phyloP scores from a whole-genome alignment of 768 basidiomycete species.

The Xanthoconium stramineum region DNA sequence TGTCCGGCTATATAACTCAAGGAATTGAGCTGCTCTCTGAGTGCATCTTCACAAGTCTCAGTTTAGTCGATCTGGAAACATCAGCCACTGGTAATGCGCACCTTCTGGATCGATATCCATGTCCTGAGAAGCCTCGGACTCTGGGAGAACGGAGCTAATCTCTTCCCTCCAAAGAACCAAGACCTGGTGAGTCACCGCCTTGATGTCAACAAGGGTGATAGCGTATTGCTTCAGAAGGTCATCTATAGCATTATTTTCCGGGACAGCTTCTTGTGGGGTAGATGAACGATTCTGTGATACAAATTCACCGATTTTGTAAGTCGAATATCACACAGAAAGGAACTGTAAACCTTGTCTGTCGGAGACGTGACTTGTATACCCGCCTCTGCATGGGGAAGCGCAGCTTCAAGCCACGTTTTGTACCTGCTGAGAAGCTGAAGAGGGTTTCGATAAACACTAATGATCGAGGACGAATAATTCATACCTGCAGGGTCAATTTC shows the following conservation, averaged over 20 bases:
- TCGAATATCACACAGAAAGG: background rate
- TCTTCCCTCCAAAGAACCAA: slow-evolving; percentile 65
- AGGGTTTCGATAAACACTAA: slow-evolving; percentile 3
- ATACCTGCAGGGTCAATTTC: slow-evolving; percentile 86
- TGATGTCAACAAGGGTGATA: slow-evolving; percentile 67
- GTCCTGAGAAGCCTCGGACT: slow-evolving; percentile 32
- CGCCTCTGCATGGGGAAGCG: slow-evolving; percentile 43
- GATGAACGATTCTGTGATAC: slow-evolving; percentile 42
- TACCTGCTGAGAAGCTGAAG: slow-evolving; percentile 77
- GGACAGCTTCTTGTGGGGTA: slow-evolving; percentile 49
- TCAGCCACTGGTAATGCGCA: slow-evolving; percentile 24
- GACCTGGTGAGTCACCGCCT: slow-evolving; percentile 49
- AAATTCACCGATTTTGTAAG: slow-evolving; percentile 7
- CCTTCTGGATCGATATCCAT: slow-evolving; percentile 47
- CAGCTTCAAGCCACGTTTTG: slow-evolving; percentile 69
- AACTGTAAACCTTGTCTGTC: slow-evolving; percentile 35
- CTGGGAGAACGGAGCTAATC: slow-evolving; percentile 60
- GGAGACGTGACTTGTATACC: slow-evolving; percentile 33
- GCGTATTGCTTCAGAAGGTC: slow-evolving; percentile 69
- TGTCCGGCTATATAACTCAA: slow-evolving; percentile 53
- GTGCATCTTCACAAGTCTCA: slow-evolving; percentile 41
- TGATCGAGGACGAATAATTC: slow-evolving; percentile 1
- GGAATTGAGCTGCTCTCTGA: slow-evolving; percentile 49
- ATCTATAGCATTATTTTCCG: slow-evolving; percentile 57
- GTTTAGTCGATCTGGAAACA: background rate